phyloP scores from a whole-genome alignment of 345 rosid species.

The Syzygium aqueum region DNA sequence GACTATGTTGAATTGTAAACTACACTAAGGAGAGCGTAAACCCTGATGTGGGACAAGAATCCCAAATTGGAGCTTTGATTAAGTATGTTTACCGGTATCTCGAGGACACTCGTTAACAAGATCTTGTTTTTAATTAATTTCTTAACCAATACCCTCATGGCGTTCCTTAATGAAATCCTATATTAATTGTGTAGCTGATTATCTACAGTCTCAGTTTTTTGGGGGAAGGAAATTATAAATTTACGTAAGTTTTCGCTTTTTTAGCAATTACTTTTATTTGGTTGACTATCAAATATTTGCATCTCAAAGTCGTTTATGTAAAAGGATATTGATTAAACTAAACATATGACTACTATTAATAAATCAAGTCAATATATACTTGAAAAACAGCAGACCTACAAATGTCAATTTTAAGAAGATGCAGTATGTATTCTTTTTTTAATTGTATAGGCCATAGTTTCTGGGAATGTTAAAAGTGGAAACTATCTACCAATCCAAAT shows the following conservation, averaged over 20 bases:
- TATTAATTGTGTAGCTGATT: neutral
- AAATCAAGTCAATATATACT: neutral
- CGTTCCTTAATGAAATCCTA: neutral
- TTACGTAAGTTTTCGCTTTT: neutral
- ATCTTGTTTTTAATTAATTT: too few species aligned
- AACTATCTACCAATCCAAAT: neutral
- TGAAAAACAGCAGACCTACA: neutral
- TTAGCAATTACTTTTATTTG: fast-evolving
- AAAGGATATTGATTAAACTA: neutral
- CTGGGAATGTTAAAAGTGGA: neutral
- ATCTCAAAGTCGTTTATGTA: neutral
- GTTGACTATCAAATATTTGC: neutral
- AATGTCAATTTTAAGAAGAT: neutral
- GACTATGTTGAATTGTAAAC: neutral
- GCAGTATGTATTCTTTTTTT: neutral
- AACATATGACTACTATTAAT: neutral
- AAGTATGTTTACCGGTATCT: too few species aligned
- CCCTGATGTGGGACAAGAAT: too few species aligned
- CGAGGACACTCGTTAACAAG: too few species aligned
- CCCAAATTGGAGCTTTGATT: too few species aligned
- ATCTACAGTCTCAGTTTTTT: neutral
- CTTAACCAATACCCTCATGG: neutral
- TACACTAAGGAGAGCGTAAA: too few species aligned
- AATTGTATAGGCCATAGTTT: neutral
- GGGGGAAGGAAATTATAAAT: neutral